A percentile compares a stretch with the other conserved stretches of the same genome.
phyloP scores from a whole-genome alignment of 1,139 yeast species.

The Scheffersomyces titani region DNA sequence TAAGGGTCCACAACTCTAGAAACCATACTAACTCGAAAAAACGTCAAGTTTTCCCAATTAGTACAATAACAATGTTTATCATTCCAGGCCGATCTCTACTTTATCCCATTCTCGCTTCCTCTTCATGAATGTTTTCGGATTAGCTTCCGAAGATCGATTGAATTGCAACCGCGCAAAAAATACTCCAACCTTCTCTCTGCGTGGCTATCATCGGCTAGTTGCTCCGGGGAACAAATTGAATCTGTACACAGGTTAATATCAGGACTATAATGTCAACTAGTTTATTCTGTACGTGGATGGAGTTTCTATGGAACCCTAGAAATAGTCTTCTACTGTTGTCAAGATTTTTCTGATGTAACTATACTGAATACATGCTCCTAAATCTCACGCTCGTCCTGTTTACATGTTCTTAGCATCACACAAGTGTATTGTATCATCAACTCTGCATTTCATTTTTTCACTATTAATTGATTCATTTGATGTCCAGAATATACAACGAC shows the following conservation, averaged over 20 bases:
- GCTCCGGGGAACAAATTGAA: background rate
- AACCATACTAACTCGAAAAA: background rate
- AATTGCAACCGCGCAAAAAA: background rate
- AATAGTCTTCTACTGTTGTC: too few relatives aligned
- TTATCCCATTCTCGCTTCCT: background rate
- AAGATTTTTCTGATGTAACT: too few relatives aligned
- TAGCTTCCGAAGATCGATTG: background rate
- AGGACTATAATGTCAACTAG: background rate
- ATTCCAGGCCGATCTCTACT: background rate
- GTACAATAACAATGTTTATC: background rate
- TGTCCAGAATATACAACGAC: constrained; percentile 24
- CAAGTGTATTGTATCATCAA: too few relatives aligned
- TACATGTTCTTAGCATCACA: too few relatives aligned
- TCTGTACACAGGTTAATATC: background rate
- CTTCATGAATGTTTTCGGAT: background rate
- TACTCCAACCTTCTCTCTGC: background rate
- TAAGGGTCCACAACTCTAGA: background rate
- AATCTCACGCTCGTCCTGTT: too few relatives aligned
- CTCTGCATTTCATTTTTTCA: background rate
- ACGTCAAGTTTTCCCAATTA: background rate
- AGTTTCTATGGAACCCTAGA: background rate
- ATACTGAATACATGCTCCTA: too few relatives aligned
- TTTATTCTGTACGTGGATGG: background rate
- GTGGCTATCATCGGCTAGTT: background rate
- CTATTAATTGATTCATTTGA: constrained; percentile 4